These are phyloP conservation scores for Nemania abortiva DNA, from an alignment of 2,329 filamentous ascomycete genomes.

Conservation along the genomic window DNA sequence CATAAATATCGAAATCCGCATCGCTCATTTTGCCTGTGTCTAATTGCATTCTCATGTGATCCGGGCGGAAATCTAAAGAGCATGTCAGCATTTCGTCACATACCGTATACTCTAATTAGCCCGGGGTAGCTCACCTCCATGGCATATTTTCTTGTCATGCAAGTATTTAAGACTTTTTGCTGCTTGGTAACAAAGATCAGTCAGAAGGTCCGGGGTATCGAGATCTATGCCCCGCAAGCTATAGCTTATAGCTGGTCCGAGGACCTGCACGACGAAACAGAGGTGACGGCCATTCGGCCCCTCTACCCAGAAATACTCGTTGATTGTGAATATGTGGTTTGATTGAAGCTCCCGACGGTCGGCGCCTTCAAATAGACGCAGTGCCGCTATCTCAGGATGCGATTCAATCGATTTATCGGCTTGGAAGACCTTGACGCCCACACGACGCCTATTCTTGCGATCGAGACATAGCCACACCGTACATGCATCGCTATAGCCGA, in stretches of 20 bases:
- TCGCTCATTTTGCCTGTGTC: constrained; percentile 20
- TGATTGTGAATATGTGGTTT: constrained; percentile 19
- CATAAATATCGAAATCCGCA: background rate
- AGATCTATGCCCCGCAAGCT: constrained; percentile 1
- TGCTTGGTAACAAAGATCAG: constrained; percentile 29
- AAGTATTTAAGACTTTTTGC: constrained; percentile 19
- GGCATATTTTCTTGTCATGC: constrained; percentile 28
- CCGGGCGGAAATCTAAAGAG: constrained; percentile 26
- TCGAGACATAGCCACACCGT: constrained; percentile 30
- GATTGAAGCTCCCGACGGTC: constrained; percentile 12
- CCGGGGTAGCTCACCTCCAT: constrained; percentile 21
- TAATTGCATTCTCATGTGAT: constrained; percentile 33
- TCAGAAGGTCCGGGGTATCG: constrained; percentile 25
- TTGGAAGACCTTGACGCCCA: constrained; percentile 21
- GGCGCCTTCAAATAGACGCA: constrained; percentile 14
- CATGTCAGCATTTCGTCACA: background rate
- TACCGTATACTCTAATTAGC: background rate
- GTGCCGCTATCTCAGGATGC: constrained; percentile 10
- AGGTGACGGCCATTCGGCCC: constrained; percentile 35
- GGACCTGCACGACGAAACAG: constrained; percentile 23
- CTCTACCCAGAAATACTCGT: constrained; percentile 29
- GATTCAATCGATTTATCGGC: constrained; percentile 12
- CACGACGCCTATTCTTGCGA: background rate
- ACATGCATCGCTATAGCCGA: constrained; percentile 20
- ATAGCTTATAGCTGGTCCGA: constrained; percentile 28